Evolutionary conservation across 2,329 filamentous ascomycete species (phyloP), one percentile per base, ranked within the genome.

Genomic region (Ustulina deusta): DNA sequence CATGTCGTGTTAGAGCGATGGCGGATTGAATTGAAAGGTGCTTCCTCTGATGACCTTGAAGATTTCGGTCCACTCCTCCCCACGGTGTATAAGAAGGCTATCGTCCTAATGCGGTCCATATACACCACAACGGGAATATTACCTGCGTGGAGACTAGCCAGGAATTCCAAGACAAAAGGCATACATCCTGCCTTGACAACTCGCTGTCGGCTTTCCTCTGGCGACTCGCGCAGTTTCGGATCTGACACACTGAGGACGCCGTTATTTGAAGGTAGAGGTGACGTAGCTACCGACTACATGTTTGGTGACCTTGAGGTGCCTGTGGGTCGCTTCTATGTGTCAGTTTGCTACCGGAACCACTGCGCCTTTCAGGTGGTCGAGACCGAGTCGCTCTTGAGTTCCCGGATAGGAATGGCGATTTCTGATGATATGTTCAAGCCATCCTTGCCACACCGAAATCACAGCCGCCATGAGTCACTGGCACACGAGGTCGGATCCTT

Each of bases 41-140:
- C 82, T 65, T 79, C 84, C 65, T 78, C 83, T 78, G 78, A 85
- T 71, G 75, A 79, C 36, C 74, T 78, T 17, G 84, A 87, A 55
- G 88, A 87, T 77, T 93, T 90, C 77, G 87, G 86, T 7, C 83
- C 83, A 11, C 84, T 83, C 36, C 83, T 98, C 59, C 94, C 96
- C 15, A 95, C 93, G 60, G 90, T 97, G 66, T 99, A 99, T 85
- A 99, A 99, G 82, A 96, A 97, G 81, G 93, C 93, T 74, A 97
- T 99, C 71, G 92, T 98, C 72, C 89, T 97, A 74, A 97, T 98
- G 81, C 89, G 96, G 68, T 94, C 94, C 1, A 85, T 99, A 52
- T 97, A 93, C 79, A 89, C 93, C 57, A 92, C 92, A 62, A 89
- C 93, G 46, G 91, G 93, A 74, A 87, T 97, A 69, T 83, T 97